A percentile compares a stretch with the other conserved stretches of the same genome.
Evolutionary conservation across 2,329 filamentous ascomycete species (phyloP).

Genomic region (Aurifilum marmelostoma): DNA sequence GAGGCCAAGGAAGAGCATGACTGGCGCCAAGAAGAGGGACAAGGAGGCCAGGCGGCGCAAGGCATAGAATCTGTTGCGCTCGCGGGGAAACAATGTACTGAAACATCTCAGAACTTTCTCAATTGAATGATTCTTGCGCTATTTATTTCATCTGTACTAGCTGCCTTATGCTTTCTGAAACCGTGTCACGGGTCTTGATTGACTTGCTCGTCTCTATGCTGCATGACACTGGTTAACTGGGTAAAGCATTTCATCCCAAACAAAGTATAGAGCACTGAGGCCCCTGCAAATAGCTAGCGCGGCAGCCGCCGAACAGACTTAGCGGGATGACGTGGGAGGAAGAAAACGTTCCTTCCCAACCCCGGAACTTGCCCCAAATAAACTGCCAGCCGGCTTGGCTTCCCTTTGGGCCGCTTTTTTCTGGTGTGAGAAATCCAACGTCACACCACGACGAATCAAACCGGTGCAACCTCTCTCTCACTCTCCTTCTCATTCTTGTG

Average conservation of each 20-base stretch:
- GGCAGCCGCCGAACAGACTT: neutral
- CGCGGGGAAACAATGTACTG: too few species aligned
- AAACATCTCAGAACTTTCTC: too few species aligned
- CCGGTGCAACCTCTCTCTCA: neutral
- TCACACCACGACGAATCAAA: conserved; percentile 18
- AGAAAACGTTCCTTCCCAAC: neutral
- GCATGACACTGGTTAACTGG: neutral
- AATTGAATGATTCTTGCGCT: too few species aligned
- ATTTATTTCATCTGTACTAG: neutral
- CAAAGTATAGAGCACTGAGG: neutral
- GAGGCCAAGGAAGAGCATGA: conserved; percentile 73
- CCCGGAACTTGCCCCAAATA: conserved; percentile 1
- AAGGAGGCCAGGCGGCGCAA: conserved; percentile 25
- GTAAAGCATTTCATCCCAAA: conserved; percentile 3
- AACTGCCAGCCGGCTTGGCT: neutral
- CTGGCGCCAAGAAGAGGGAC: conserved; percentile 33
- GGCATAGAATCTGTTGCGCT: too few species aligned
- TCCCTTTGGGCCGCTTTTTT: neutral
- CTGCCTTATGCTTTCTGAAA: too few species aligned
- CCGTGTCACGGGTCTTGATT: too few species aligned
- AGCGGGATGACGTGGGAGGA: conserved; percentile 4
- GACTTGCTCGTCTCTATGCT: neutral
- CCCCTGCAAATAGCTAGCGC: neutral
- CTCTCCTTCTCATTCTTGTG: neutral
- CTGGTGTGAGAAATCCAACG: neutral